Conservation (phyloP, 169 alveolate species). For the Plasmodium blacklocki region DNA sequence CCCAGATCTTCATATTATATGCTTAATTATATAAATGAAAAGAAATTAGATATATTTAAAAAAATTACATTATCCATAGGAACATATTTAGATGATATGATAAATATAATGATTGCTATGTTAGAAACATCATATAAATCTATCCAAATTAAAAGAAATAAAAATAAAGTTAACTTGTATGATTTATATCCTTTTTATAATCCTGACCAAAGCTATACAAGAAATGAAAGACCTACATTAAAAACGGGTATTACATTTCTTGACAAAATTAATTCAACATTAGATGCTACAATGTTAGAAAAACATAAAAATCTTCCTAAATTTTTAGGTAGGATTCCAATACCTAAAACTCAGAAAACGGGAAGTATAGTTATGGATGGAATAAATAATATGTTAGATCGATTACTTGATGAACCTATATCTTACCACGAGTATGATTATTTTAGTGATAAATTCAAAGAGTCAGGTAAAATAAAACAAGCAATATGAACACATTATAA, state of each 20-base stretch:
- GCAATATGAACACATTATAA: background rate
- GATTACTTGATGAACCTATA: conserved; percentile 48
- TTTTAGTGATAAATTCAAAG: conserved; percentile 21
- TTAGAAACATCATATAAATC: conserved; percentile 33
- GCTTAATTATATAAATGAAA: background rate
- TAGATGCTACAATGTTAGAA: conserved; percentile 67
- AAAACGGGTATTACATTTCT: conserved; percentile 61
- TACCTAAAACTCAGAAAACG: conserved; percentile 68
- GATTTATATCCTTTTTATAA: conserved; percentile 74
- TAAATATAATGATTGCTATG: conserved; percentile 55
- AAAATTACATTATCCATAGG: conserved; percentile 65
- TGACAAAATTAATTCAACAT: conserved; percentile 62
- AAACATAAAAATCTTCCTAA: conserved; percentile 56
- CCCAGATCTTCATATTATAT: conserved; percentile 7
- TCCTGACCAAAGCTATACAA: conserved; percentile 73
- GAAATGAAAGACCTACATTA: conserved; percentile 71
- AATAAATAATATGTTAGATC: conserved; percentile 54
- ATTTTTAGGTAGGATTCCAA: conserved; percentile 23
- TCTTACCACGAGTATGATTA: conserved; percentile 60
- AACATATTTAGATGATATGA: conserved; percentile 53
- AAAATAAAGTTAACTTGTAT: conserved; percentile 34
- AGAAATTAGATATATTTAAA: conserved; percentile 52
- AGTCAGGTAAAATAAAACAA: background rate
- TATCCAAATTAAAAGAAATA: background rate
- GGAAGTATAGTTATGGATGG: conserved; percentile 59